Evolutionary conservation across 495 filamentous ascomycete species (phyloP).

Genomic region (Podospora anserina): DNA sequence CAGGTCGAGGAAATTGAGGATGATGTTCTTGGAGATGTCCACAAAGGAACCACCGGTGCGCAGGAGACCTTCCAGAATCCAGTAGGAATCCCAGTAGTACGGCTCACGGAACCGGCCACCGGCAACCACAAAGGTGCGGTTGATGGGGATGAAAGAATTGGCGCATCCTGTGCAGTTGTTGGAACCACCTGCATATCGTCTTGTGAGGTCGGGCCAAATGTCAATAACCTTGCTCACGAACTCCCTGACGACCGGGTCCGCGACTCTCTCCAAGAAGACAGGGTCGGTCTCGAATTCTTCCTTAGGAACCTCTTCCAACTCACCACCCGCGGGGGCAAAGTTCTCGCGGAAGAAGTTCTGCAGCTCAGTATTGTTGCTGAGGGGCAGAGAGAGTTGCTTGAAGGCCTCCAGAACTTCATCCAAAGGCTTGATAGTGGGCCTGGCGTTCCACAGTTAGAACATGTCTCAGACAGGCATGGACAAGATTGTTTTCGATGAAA

Average conservation of each 20-base stretch:
- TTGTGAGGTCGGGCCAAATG: slow-evolving; percentile 52
- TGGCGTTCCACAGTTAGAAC: slow-evolving; percentile 18
- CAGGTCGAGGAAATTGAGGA: slow-evolving; percentile 52
- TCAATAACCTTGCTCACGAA: slow-evolving; percentile 48
- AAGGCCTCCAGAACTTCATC: slow-evolving; percentile 46
- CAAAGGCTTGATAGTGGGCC: slow-evolving; percentile 45
- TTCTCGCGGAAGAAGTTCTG: slow-evolving; percentile 42
- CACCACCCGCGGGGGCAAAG: slow-evolving; percentile 47
- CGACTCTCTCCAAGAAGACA: slow-evolving; percentile 41
- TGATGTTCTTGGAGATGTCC: slow-evolving; percentile 48
- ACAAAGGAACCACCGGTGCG: slow-evolving; percentile 48
- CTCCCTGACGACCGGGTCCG: slow-evolving; percentile 44
- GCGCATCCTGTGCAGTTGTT: slow-evolving; percentile 43
- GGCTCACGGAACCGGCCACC: slow-evolving; percentile 51
- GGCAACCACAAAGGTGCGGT: slow-evolving; percentile 51
- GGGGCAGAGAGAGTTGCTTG: slow-evolving; percentile 40
- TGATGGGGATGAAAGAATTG: slow-evolving; percentile 50
- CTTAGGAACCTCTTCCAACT: slow-evolving; percentile 43
- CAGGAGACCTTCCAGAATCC: slow-evolving; percentile 50
- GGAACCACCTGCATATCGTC: slow-evolving; percentile 42
- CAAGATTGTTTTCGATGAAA: slow-evolving; percentile 1
- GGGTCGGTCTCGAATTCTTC: slow-evolving; percentile 41
- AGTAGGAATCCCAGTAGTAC: slow-evolving; percentile 55
- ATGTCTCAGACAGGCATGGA: slow-evolving; percentile 7
- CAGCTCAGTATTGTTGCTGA: slow-evolving; percentile 49